Percentiles rank a stretch among this genome's conserved stretches.
Evolutionary conservation across 345 rosid species (phyloP).

Genomic region (Clarkia xantiana): DNA sequence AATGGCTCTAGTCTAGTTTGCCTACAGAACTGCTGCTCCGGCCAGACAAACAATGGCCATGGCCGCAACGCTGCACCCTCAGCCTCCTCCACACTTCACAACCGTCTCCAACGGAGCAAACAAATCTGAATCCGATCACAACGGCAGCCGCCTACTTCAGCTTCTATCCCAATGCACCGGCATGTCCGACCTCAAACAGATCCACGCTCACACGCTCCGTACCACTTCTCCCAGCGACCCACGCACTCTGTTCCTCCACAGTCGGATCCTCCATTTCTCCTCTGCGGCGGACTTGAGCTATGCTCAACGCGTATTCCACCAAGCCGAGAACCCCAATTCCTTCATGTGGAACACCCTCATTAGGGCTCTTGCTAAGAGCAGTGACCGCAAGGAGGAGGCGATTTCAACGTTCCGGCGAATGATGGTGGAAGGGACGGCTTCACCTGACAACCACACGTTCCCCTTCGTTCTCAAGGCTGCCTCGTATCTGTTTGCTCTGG

Average conservation of each 20-base stretch:
- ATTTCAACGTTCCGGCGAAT: conserved; percentile 27
- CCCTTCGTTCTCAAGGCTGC: conserved; percentile 78
- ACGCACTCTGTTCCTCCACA: conserved; percentile 32
- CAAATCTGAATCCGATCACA: too few relatives aligned
- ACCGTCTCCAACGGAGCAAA: too few relatives aligned
- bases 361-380: conserved; percentile 44
- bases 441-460: conserved; percentile 64
- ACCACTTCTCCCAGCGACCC: conserved; percentile 26
- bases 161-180: conserved; percentile 26
- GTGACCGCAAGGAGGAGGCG: conserved; percentile 40
- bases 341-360: conserved; percentile 89
- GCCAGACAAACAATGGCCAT: too few relatives aligned
- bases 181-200: conserved; percentile 51
- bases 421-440: conserved; percentile 33
- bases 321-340: conserved; percentile 30
- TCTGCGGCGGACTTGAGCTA: conserved; percentile 34
- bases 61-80: too few relatives aligned
- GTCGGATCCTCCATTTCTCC: conserved; percentile 45
- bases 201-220: conserved; percentile 65
- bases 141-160: conserved; percentile 20
- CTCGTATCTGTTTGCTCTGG: conserved; percentile 45
- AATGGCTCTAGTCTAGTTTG: too few relatives aligned
- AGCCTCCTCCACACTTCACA: too few relatives aligned
- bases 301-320: conserved; percentile 37
- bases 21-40: too few relatives aligned